Percentiles rank a stretch among this genome's conserved stretches.
phyloP scores from a whole-genome alignment of 306 rosid species.

The Medicago arabica region DNA sequence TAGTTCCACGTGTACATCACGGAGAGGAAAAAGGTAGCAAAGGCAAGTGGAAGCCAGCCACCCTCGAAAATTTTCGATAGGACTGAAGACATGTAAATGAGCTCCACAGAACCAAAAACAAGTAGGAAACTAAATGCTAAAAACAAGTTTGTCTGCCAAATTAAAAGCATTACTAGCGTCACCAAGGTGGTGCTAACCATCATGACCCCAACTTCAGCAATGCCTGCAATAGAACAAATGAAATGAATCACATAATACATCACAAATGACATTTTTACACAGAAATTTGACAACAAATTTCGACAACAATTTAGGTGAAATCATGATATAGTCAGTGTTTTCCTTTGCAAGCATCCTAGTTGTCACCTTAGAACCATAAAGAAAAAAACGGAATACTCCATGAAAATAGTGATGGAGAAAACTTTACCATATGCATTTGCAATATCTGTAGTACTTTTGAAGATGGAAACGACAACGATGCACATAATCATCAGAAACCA shows the following conservation, averaged over 20 bases:
- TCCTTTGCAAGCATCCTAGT: neutral
- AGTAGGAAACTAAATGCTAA: conserved; percentile 72
- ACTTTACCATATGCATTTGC: conserved; percentile 94
- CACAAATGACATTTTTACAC: neutral
- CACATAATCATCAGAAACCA: conserved; percentile 96
- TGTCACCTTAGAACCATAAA: neutral
- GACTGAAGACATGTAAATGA: conserved; percentile 80
- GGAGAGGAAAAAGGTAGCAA: conserved; percentile 78
- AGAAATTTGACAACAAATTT: too few relatives aligned
- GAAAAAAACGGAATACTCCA: too few relatives aligned
- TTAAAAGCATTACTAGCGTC: conserved; percentile 89
- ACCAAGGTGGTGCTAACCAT: conserved; percentile 91
- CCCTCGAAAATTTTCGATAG: conserved; percentile 77
- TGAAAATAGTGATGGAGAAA: conserved; percentile 24
- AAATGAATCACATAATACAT: conserved; percentile 36
- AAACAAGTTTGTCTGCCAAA: conserved; percentile 93
- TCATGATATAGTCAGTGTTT: neutral
- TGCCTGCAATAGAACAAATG: conserved; percentile 67
- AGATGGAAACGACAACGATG: conserved; percentile 79
- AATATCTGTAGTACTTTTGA: conserved; percentile 85
- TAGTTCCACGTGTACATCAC: conserved; percentile 99
- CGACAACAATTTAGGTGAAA: neutral
- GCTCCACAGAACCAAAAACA: conserved; percentile 83
- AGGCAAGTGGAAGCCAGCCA: conserved; percentile 96
- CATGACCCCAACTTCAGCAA: conserved; percentile 99